These are phyloP conservation scores for Phascolomyces articulosus DNA, from an alignment of 371 early-diverging fungal species.

Conservation along the genomic window DNA sequence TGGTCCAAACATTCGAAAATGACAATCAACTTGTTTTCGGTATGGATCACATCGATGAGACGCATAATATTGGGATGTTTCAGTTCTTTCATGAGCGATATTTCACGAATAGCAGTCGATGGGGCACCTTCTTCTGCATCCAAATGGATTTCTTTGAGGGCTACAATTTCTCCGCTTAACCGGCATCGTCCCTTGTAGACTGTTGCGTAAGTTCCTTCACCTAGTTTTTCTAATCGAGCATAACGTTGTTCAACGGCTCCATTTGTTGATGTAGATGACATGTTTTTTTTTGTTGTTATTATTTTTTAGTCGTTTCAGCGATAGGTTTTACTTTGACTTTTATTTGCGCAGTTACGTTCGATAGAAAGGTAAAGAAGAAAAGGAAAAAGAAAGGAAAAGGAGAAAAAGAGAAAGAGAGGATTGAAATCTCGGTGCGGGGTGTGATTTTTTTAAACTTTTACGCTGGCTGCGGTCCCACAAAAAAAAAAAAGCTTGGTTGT, in stretches of 20 bases:
- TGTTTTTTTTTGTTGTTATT: conserved; percentile 2
- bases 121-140: conserved; percentile 96
- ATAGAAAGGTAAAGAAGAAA: no score
- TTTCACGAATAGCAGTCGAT: conserved; percentile 96
- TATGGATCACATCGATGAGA: conserved; percentile 98
- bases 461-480: no score
- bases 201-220: conserved; percentile 99
- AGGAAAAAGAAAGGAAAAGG: no score
- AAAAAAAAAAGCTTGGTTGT: no score
- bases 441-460: no score
- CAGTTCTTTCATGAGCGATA: conserved; percentile 94
- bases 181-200: conserved; percentile 98
- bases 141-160: conserved; percentile 95
- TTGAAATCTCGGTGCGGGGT: no score
- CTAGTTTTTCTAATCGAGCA: conserved; percentile 89
- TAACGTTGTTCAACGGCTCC: conserved; percentile 59
- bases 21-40: conserved; percentile 95
- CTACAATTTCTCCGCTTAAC: conserved; percentile 90
- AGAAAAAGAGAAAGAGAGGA: no score
- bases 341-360: no score
- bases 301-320: no score
- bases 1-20: conserved; percentile 99
- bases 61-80: conserved; percentile 90
- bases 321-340: no score
- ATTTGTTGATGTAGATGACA: conserved; percentile 20